Base-by-base conservation (phyloP, 2,329 filamentous ascomycete species). In the Diplodia mutila region DNA sequence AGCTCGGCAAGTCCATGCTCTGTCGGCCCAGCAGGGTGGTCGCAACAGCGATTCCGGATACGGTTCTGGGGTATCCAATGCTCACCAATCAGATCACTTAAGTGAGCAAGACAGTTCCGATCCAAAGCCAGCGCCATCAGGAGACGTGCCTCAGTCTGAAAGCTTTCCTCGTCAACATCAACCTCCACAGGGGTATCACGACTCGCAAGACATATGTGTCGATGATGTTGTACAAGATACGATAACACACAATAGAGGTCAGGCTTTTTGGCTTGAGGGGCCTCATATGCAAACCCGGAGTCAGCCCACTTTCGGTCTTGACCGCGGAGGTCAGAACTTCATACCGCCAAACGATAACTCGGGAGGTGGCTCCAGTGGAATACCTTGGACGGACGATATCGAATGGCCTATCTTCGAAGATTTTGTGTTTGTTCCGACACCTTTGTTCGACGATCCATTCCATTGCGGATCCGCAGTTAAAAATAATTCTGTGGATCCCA, bases 231-330 rank as follows among this genome's bases (percentile, higher is more conserved):
- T 46, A 3, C 39, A 21, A n/a, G 16, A 21, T 2, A 8, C 39
- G 18, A 0, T 0, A 0, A 5, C n/a, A n/a, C 39, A 42, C n/a
- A 42, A 1, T 16, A 42, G 16, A 0, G 16, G 3, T 1, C 16
- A 42, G 39, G 16, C 5, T 3, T 2, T 4, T n/a, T 18, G 5
- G 39, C 16, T 9, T 3, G 6, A 12, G 18, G 2, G 18, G 1
- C 6, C 5, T 46, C 39, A 46, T 18, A n/a, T 46, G 18, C 18
- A 6, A 18, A 18, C n/a, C 16, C 9, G 16, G 16, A 11, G 39
- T 8, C 39, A 18, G 18, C 11, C 16, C 6, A 0, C 18, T n/a
- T 42, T n/a, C 39, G 11, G 18, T 6, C 39, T 18, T 5, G 5
- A 1, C 37, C 5, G 12, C 16, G 37, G 16, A 3, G 5, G 39